A percentile compares a stretch with the other conserved stretches of the same genome.
Evolutionary conservation across 805 yeast genomes (phyloP).

Genomic region (Wickerhamiella sorbophila): DNA sequence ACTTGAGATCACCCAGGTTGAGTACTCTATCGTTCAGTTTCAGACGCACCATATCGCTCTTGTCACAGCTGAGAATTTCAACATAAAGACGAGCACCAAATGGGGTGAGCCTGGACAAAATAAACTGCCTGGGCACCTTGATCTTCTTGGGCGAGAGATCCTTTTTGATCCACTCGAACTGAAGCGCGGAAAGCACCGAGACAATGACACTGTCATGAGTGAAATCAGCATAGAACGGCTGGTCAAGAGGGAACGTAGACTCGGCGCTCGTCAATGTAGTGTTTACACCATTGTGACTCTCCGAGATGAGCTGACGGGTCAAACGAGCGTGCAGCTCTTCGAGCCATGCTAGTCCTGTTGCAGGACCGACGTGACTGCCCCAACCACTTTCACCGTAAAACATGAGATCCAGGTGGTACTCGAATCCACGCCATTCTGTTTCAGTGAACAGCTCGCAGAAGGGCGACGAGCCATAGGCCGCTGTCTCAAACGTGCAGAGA

Average conservation of each 20-base stretch:
- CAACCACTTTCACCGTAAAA: conserved; percentile 51
- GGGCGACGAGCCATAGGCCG: conserved; percentile 49
- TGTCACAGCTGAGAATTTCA: conserved; percentile 27
- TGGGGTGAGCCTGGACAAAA: conserved; percentile 29
- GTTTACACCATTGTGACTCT: conserved; percentile 35
- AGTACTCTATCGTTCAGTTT: conserved; percentile 27
- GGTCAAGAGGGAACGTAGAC: conserved; percentile 29
- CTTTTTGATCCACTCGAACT: conserved; percentile 31
- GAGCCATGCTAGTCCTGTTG: conserved; percentile 48
- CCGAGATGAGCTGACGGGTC: conserved; percentile 35
- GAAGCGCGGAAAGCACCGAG: conserved; percentile 49
- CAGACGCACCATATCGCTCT: conserved; percentile 21
- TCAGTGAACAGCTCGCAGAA: conserved; percentile 56
- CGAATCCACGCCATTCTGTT: conserved; percentile 49
- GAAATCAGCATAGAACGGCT: conserved; percentile 50
- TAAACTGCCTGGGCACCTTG: conserved; percentile 27
- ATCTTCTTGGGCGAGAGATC: conserved; percentile 35
- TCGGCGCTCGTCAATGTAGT: conserved; percentile 24
- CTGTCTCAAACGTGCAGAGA: conserved; percentile 64
- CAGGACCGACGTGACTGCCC: conserved; percentile 37
- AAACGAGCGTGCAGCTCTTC: conserved; percentile 30
- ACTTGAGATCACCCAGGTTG: conserved; percentile 24
- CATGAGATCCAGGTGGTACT: conserved; percentile 44
- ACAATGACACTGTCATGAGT: conserved; percentile 62
- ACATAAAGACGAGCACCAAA: conserved; percentile 30